These are phyloP conservation scores for Lichenothelia convexa DNA, from an alignment of 495 filamentous ascomycete species.

Conservation along the genomic window DNA sequence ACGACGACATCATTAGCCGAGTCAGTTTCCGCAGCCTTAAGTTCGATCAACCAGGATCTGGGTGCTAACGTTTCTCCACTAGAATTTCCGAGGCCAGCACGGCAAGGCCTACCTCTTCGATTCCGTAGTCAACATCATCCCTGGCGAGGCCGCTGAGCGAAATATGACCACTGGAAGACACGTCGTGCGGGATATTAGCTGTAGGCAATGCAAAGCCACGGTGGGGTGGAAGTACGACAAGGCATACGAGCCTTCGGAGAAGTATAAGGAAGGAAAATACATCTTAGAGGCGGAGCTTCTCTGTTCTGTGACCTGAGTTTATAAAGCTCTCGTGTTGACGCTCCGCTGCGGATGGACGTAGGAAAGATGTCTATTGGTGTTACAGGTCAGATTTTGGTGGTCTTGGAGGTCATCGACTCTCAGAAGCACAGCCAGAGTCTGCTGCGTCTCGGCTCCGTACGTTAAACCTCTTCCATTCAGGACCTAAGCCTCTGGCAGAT, in stretches of 20 bases:
- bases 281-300: constrained; percentile 90
- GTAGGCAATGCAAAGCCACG: constrained; percentile 71
- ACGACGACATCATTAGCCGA: constrained; percentile 87
- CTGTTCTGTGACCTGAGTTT: constrained; percentile 41
- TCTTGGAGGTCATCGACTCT: too few relatives aligned
- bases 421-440: too few relatives aligned
- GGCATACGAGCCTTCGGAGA: constrained; percentile 76
- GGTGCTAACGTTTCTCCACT: not conserved
- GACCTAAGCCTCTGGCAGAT: too few relatives aligned
- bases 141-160: constrained; percentile 67
- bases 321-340: too few relatives aligned
- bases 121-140: constrained; percentile 72
- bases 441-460: too few relatives aligned
- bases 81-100: constrained; percentile 98
- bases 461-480: too few relatives aligned
- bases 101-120: constrained; percentile 97
- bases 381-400: too few relatives aligned
- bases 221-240: constrained; percentile 99
- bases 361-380: too few relatives aligned
- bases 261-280: constrained; percentile 98
- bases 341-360: too few relatives aligned
- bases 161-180: constrained; percentile 98
- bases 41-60: not conserved
- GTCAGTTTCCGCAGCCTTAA: constrained; percentile 31
- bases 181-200: constrained; percentile 80